A percentile compares a stretch with the other conserved stretches of the same genome.
These are phyloP conservation scores for Cercospora sojina DNA, from an alignment of 2,329 filamentous ascomycete species.

Conservation along the genomic window DNA sequence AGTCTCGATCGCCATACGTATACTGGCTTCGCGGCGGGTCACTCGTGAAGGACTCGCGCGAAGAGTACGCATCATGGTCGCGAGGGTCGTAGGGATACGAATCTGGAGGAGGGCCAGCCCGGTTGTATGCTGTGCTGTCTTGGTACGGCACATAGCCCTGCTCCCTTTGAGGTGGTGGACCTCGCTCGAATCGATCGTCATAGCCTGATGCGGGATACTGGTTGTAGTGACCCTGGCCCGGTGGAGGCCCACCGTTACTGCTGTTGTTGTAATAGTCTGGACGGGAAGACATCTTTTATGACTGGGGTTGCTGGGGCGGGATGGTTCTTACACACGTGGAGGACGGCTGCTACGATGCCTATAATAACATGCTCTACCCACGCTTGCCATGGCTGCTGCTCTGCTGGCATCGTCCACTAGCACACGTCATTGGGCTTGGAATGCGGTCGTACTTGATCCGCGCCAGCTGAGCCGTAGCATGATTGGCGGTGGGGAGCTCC, in stretches of 20 bases:
- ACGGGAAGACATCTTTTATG: slow-evolving; percentile 3
- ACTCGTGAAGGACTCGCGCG: slow-evolving; percentile 11
- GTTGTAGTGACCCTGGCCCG: slow-evolving; percentile 17
- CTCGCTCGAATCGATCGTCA: slow-evolving; percentile 16
- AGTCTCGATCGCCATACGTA: slow-evolving; percentile 7
- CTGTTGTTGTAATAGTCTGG: slow-evolving; percentile 3
- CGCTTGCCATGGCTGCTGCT: not conserved
- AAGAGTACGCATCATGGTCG: slow-evolving; percentile 3
- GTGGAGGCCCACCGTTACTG: slow-evolving; percentile 7
- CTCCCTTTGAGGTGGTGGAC: slow-evolving; percentile 12
- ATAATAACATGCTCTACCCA: slow-evolving; percentile 9
- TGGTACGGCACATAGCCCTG: slow-evolving; percentile 17
- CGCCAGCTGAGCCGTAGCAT: not conserved
- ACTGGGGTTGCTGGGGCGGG: not conserved
- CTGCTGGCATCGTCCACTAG: not conserved
- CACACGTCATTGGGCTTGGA: slow-evolving; percentile 11
- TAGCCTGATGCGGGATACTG: slow-evolving; percentile 16
- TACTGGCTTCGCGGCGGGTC: slow-evolving; percentile 7
- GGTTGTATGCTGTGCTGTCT: slow-evolving; percentile 11
- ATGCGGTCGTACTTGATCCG: slow-evolving; percentile 1
- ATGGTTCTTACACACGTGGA: not conserved
- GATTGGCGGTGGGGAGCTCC: slow-evolving; percentile 7
- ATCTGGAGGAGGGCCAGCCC: slow-evolving; percentile 1
- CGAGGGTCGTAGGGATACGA: slow-evolving; percentile 10
- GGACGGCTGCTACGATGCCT: not conserved